A percentile compares a stretch with the other conserved stretches of the same genome.
Evolutionary conservation across 805 yeast genomes (phyloP).

Genomic region (Saccharomycopsis sp.): DNA sequence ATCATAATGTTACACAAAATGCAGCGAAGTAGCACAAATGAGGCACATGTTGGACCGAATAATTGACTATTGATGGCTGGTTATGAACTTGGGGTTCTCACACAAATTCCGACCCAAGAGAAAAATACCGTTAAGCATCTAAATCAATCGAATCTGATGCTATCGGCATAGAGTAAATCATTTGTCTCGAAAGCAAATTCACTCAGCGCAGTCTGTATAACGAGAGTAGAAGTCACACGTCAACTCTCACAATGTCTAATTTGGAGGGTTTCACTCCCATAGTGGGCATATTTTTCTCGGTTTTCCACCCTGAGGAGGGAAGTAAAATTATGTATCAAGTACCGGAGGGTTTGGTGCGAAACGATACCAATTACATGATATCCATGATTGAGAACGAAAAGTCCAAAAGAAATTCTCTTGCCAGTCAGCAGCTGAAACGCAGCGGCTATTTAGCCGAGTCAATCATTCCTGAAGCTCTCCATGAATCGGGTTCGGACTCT

Average conservation of each 20-base stretch:
- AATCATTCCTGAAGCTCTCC: constrained; percentile 16
- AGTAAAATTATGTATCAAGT: constrained; percentile 87
- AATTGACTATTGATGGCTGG: neutral
- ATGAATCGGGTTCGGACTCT: neutral
- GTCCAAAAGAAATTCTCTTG: constrained; percentile 18
- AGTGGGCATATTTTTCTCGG: constrained; percentile 78
- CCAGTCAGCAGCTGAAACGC: neutral
- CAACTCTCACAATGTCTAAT: constrained; percentile 12
- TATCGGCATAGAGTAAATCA: too few relatives aligned
- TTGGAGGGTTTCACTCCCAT: constrained; percentile 77
- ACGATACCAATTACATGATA: constrained; percentile 4
- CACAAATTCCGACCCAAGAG: neutral
- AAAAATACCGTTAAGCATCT: too few relatives aligned
- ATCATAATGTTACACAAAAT: too few relatives aligned
- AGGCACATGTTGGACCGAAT: too few relatives aligned
- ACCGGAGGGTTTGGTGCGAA: constrained; percentile 39
- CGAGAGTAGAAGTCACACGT: too few relatives aligned
- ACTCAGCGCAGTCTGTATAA: too few relatives aligned
- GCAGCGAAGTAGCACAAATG: too few relatives aligned
- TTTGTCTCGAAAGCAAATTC: too few relatives aligned
- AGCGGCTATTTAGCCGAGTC: constrained; percentile 21
- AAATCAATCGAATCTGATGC: too few relatives aligned
- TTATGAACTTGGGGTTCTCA: neutral
- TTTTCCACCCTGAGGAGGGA: constrained; percentile 94
- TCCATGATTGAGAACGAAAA: neutral